Evolutionary conservation across 108 stramenopile species (phyloP).

Genomic region (Stephanodiscus minutulus): DNA sequence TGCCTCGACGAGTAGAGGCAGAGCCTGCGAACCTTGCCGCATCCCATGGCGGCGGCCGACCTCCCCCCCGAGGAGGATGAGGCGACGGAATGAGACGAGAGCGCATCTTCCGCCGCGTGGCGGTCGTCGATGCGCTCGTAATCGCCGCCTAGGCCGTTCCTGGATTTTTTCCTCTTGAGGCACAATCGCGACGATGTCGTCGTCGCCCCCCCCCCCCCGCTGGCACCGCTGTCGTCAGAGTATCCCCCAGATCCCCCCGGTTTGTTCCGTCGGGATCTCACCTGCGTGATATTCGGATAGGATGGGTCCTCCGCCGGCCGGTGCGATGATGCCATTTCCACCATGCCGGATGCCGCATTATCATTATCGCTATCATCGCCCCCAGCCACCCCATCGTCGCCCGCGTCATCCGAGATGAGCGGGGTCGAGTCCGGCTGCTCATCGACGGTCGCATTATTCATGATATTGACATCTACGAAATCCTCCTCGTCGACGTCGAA

Average conservation of each 20-base stretch:
- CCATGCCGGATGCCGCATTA: neutral
- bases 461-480: conserved; percentile 19
- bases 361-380: conserved; percentile 21
- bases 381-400: neutral
- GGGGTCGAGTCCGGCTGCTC: conserved; percentile 11
- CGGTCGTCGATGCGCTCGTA: neutral
- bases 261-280: neutral
- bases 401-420: neutral
- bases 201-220: neutral
- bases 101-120: neutral
- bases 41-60: conserved; percentile 39
- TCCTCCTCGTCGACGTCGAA: conserved; percentile 26
- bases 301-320: neutral
- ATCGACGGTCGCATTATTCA: neutral
- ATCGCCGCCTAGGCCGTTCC: neutral
- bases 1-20: conserved; percentile 31
- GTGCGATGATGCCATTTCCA: neutral
- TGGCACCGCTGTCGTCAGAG: neutral
- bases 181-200: neutral
- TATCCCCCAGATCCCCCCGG: neutral
- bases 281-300: neutral
- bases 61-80: conserved; percentile 12
- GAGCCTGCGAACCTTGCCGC: conserved; percentile 24
- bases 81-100: neutral
- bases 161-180: conserved; percentile 10